Evolutionary conservation across 2,329 filamentous ascomycete genomes (phyloP), one percentile per base, ranked within the genome.

Genomic region (Fusarium algeriense): DNA sequence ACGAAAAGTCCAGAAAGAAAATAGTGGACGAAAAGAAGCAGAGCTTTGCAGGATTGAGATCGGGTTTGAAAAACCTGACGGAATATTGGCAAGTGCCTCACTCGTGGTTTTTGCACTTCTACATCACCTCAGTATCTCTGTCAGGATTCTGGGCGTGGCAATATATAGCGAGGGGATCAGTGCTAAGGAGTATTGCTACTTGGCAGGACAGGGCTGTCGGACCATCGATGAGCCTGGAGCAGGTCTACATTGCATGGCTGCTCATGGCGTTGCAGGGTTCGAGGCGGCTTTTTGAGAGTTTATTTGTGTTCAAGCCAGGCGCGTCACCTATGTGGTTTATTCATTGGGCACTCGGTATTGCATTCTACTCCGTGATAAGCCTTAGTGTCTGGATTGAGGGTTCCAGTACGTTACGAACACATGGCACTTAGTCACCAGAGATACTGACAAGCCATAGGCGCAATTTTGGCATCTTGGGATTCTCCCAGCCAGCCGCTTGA

Each of bases 71-170:
- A 56, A 73, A 74, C 56, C 44, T 83, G 35, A 73, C 77, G 26
- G 66, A 76, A 44, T 71, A 71, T 54, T 81, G 82, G 72, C 88
- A 89, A 78, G 91, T 98, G 38, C 94, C 95, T 26, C 96, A 98
- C 82, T 88, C 88, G 68, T 98, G 93, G 90, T 98, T 98, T 80
- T 87, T 86, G 45, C 92, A 96, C 75, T 98, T 97, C 82, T 98
- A 99, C 80, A 78, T 92, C 57, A 79, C 90, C 38, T 95, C 93
- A 6, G 82, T 94, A 7, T 78, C 83, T 4, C 90, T 89, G 64
- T 95, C 93, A 1, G 76, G 89, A 7, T 92, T 95, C 79, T 98
- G 95, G 94, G 88, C 86, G 0, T 80, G 82, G 72, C 91, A 95
- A 79, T 87, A 92, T 58, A 70, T 88, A 28, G 81, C 76, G 30